Base-by-base conservation (phyloP, 1,284 basidiomycete genomes). In the Cystobasidiaceae sp. region DNA sequence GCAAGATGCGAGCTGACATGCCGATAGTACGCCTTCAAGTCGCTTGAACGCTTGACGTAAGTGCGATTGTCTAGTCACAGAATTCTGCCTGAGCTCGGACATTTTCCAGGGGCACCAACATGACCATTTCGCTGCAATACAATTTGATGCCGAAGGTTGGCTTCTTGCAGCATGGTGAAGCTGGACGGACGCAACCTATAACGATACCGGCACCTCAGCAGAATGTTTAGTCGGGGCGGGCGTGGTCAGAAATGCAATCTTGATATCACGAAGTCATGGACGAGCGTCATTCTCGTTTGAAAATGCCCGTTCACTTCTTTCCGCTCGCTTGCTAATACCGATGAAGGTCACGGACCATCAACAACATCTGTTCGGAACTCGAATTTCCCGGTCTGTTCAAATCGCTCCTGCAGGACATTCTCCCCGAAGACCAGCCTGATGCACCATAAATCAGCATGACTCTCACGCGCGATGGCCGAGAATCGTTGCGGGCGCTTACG, bases 91-190 rank as follows among this genome's bases (percentile, higher is more conserved):
- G 27, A 11, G n/a, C 27, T 11, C 33, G 58, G 13, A n/a, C 23
- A 7, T n/a, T n/a, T 4, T 15, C 11, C 68, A 90, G 89, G 74
- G 82, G 85, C 71, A 80, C 82, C 39, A 78, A 82, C 11, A 80
- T 86, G 15, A 85, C 85, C 4, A 93, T 90, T 75, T 80, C 83
- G 0, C 81, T 94, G 49, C 88, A 88, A 74, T 94, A 92, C 79
- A 93, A 93, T 73, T 76, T 90, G 27, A 93, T 93, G 90, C 91
- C 91, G 13, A 85, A 88, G 73, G 88, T 93, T 15, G 91, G 91
- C 5, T 70, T 84, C 39, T 80, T 94, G 48, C 85, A 83, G 3
- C 48, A 51, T 7, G 67, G 67, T 17, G 61, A 65, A 49, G 67
- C 62, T 9, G 67, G 67, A 19, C 54, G 67, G 46, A 52, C 67